A percentile compares a stretch with the other conserved stretches of the same genome.
phyloP scores from a whole-genome alignment of 2,329 filamentous ascomycete species.

The Camillea tinctor region DNA sequence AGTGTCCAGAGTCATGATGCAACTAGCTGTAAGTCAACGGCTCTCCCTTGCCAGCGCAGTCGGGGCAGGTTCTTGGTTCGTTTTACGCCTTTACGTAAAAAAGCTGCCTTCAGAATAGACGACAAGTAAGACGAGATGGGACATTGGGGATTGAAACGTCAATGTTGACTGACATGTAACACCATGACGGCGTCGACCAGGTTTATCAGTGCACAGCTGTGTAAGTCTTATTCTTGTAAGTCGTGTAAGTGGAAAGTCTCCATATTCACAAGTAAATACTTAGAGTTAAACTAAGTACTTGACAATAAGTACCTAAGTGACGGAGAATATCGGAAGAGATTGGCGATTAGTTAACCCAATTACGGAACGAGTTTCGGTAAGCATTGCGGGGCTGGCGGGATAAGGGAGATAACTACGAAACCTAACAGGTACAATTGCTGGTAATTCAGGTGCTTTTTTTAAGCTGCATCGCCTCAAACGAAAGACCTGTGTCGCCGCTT shows the following conservation, averaged over 20 bases:
- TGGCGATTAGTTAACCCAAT: background rate
- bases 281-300: background rate
- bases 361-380: background rate
- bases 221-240: no score
- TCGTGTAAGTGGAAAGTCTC: no score
- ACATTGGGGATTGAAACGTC: no score
- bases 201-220: no score
- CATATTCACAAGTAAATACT: background rate
- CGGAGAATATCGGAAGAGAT: conserved; percentile 17
- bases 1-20: background rate
- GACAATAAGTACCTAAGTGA: background rate
- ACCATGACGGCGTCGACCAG: no score
- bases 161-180: no score
- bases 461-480: background rate
- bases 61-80: no score
- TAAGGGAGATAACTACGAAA: background rate
- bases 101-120: background rate
- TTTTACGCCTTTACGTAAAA: background rate
- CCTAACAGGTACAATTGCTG: background rate
- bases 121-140: background rate
- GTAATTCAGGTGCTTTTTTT: no score
- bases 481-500: background rate
- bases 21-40: background rate
- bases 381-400: conserved; percentile 7
- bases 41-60: background rate